Percentiles rank a stretch among this genome's conserved stretches.
phyloP scores from a whole-genome alignment of 495 filamentous ascomycete species.

The Penicillium verhagenii region DNA sequence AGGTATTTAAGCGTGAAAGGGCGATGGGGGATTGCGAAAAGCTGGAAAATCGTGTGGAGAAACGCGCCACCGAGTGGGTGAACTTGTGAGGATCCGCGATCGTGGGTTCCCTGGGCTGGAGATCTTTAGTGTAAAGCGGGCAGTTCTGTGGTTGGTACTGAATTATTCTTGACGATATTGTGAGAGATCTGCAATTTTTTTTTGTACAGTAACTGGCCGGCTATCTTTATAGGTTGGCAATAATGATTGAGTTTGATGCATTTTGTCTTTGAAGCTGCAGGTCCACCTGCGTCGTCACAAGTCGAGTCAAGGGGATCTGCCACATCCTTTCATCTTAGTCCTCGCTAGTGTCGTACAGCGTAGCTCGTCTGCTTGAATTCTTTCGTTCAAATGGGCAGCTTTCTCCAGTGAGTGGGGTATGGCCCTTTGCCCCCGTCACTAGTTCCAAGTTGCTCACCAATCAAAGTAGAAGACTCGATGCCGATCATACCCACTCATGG shows the following conservation, averaged over 20 bases:
- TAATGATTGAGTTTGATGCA: neutral
- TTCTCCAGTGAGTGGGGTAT: constrained; percentile 1
- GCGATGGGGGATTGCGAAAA: neutral
- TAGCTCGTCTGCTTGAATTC: neutral
- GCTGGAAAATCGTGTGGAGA: constrained; percentile 9
- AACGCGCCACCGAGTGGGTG: neutral
- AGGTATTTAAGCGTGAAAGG: neutral
- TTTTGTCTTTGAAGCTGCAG: neutral
- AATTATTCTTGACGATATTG: neutral
- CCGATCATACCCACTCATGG: neutral
- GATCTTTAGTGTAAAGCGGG: neutral
- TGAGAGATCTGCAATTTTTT: neutral
- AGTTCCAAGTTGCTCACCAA: neutral
- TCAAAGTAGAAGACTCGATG: neutral
- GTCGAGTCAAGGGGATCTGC: neutral
- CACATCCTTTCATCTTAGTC: neutral
- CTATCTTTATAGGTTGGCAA: no score
- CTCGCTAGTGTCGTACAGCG: neutral
- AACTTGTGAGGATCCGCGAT: constrained; percentile 5
- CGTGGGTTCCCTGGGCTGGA: neutral
- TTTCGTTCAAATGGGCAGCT: neutral
- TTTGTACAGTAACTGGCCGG: no score
- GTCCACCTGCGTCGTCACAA: neutral
- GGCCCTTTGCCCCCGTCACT: neutral
- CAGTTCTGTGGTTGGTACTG: neutral